Conservation (phyloP, 2,329 filamentous ascomycete genomes). For the Fusarium udum region DNA sequence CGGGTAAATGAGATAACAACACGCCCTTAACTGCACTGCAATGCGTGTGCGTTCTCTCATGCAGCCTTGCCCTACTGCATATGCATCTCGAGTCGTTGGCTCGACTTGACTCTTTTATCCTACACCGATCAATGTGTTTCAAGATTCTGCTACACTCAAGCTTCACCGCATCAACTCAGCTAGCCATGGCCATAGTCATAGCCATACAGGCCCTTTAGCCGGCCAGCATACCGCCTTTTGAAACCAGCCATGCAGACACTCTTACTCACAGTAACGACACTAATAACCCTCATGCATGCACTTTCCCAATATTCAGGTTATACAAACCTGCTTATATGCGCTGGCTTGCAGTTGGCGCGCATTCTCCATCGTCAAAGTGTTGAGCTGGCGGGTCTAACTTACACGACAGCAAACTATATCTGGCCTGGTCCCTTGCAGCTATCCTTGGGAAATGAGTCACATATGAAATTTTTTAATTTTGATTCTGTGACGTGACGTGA, state of each 20-base stretch:
- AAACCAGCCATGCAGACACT: constrained; percentile 18
- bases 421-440: constrained; percentile 29
- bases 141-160: constrained; percentile 17
- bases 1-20: constrained; percentile 21
- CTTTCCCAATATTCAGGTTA: constrained; percentile 8
- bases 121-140: constrained; percentile 35
- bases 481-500: constrained; percentile 10
- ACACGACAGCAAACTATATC: constrained; percentile 27
- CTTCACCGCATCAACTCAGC: constrained; percentile 29
- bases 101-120: constrained; percentile 2
- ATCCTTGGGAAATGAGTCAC: constrained; percentile 22
- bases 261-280: constrained; percentile 16
- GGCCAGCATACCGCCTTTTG: constrained; percentile 36
- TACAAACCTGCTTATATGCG: constrained; percentile 12
- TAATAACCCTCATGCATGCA: constrained; percentile 6
- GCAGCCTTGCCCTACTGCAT: constrained; percentile 28
- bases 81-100: constrained; percentile 1
- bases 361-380: constrained; percentile 7
- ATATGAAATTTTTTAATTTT: background rate
- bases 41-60: constrained; percentile 1
- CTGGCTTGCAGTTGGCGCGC: constrained; percentile 25
- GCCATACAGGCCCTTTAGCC: constrained; percentile 10
- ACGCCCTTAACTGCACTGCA: constrained; percentile 18
- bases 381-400: constrained; percentile 29
- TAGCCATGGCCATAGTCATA: background rate